Base-by-base conservation (phyloP, 257 asterid genomes). In the Solanum ossicruentum region DNA sequence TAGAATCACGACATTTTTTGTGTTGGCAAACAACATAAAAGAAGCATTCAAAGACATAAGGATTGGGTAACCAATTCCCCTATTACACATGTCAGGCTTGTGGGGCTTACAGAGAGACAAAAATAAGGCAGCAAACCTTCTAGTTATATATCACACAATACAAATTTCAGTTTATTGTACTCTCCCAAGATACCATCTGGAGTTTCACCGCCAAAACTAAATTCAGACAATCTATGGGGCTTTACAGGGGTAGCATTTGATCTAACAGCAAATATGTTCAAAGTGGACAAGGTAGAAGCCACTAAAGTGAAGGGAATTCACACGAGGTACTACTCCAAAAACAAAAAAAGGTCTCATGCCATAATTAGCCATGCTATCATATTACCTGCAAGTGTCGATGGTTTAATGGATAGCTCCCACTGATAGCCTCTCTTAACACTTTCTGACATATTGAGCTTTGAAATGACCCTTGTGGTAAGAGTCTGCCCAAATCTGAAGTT, bases 331-430 rank as follows among this genome's bases (percentile, higher is more conserved):
- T 73, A 73, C 21, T 21, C 21, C 1, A n/a, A 47, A 45, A n/a
- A 18, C 28, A 73, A 47, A 73, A 73, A 73, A 21, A 47, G 13
- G 13, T 47, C n/a, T 73, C 81, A 47, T 71, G 82, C 21, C 82
- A 73, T 77, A 77, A 16, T 52, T 77, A 17, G 82, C 63, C 61
- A 77, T 88, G 82, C 15, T 51, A 23, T 77, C 65, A 78, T 52
- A 26, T 78, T 63, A 95, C 99, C 98, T 88, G 91, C 83, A 56
- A 93, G 96, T 84, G 88, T 65, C 66, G 97, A 92, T 72, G 96
- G 97, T 87, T 92, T 97, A 86, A 92, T 82, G 77, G 98, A 97
- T 83, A 97, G 85, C 84, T 97, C 99, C 94, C 95, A 95, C 81
- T 88, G 91, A 85, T 82, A 81, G 84, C 88, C 88, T 87, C 92